Evolutionary conservation across 495 filamentous ascomycete species (phyloP).

Genomic region (Daldinia loculata): DNA sequence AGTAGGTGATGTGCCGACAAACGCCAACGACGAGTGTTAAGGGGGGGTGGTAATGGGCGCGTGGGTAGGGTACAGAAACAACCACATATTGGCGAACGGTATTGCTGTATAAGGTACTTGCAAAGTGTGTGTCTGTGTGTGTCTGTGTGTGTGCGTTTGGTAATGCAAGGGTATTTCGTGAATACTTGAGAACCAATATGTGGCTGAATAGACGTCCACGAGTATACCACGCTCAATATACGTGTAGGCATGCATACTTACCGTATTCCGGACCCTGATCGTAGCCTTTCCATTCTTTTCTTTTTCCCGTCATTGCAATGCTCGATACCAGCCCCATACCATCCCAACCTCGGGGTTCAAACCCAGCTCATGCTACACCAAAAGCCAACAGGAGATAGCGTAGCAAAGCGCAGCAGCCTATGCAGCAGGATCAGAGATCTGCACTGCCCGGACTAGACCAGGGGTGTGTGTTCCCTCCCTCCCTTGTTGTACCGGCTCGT

Average conservation of each 20-base stretch:
- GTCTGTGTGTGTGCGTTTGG: neutral
- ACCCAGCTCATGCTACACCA: neutral
- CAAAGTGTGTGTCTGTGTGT: no score
- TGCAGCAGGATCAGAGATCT: slow-evolving; percentile 24
- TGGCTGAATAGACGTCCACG: neutral
- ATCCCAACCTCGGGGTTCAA: neutral
- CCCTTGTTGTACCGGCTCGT: slow-evolving; percentile 21
- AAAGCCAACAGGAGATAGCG: slow-evolving; percentile 11
- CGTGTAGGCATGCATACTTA: neutral
- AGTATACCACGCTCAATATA: neutral
- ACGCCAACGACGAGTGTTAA: neutral
- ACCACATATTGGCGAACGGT: no score
- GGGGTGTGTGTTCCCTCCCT: slow-evolving; percentile 5
- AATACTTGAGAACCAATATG: neutral
- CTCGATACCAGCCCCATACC: neutral
- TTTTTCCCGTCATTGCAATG: neutral
- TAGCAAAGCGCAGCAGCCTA: slow-evolving; percentile 6
- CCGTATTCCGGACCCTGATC: neutral
- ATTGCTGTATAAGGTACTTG: neutral
- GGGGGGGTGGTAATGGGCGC: neutral
- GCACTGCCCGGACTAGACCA: slow-evolving; percentile 5
- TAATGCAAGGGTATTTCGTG: neutral
- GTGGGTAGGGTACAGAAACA: neutral
- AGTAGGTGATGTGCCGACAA: slow-evolving; percentile 9
- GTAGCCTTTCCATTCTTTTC: neutral